These are phyloP conservation scores for Alternaria metachromatica DNA, from an alignment of 2,329 filamentous ascomycete species.

Conservation along the genomic window DNA sequence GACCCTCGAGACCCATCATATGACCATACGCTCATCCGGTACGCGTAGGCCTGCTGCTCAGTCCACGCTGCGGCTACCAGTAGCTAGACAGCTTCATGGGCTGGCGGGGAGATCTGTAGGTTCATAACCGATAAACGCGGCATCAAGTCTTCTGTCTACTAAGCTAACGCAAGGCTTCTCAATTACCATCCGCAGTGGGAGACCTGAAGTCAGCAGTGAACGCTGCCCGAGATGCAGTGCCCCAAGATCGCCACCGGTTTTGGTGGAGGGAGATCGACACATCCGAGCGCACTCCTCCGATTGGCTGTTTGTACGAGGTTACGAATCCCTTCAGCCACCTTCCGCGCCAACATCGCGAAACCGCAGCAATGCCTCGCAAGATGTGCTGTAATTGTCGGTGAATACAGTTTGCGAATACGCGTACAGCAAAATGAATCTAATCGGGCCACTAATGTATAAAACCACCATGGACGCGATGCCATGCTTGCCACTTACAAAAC, in stretches of 20 bases:
- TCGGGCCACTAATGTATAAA: not conserved
- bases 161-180: not conserved
- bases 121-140: not conserved
- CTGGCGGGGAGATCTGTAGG: not conserved
- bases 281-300: not conserved
- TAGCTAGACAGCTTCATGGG: not conserved
- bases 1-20: constrained; percentile 9
- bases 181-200: not conserved
- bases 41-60: not conserved
- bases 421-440: not conserved
- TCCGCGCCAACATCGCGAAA: not conserved
- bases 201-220: not conserved
- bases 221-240: not conserved
- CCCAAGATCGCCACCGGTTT: not conserved
- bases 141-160: not conserved
- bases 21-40: not conserved
- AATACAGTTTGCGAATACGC: not conserved
- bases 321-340: constrained; percentile 9
- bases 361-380: not conserved
- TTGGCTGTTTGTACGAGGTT: constrained; percentile 5
- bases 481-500: not conserved
- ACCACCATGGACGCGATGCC: not conserved
- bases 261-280: not conserved
- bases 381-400: not conserved
- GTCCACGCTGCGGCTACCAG: not conserved